Evolutionary conservation across 2,329 filamentous ascomycete genomes (phyloP), one percentile per base, ranked within the genome.

Genomic region (Amesomyces nigricolor): DNA sequence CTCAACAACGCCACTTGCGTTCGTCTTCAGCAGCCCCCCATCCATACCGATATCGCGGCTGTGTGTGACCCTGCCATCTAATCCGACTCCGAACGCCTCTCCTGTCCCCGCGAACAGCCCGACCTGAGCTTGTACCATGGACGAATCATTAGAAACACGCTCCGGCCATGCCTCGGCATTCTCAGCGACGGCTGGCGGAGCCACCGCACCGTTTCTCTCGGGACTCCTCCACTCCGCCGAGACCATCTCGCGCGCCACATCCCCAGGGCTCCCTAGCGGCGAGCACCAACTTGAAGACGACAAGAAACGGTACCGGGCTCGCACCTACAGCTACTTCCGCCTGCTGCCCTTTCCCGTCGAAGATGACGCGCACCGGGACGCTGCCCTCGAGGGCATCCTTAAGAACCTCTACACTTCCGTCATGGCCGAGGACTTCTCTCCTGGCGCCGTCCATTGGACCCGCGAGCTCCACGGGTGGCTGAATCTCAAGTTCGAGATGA

Each of bases 401-500:
- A 94, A 91, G 70, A 89, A 96, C 67, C 85, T 99, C 30, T 97
- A 96, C 70, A 89, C 96, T 64, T 83, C 92, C 55, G 79, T 99
- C 61, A 87, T 91, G 68, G 87, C 94, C 3, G 91, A 96, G 62
- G 94, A 99, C 72, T 97, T 97, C 72, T 86, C 88, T 22, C 89
- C 92, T 0, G 94, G 94, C 35, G 94, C 92, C 29, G 79, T 96
- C 58, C 92, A 99, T 72, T 99, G 94, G 94, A 96, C 94, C 14
- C 85, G 92, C 63, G 94, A 99, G 80, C 85, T 99, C 47, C 85
- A 91, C 68, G 89, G 88, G 72, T 99, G 95, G 94, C 79, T 99
- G 62, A 88, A 87, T 52, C 83, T 99, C 72, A 99, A 99, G 78
- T 99, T 99, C 69, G 92, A 99, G 73, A 90, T 96, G 69, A 89